These are phyloP conservation scores for Monosporascus sp. DNA, from an alignment of 2,329 filamentous ascomycete species.

Conservation along the genomic window DNA sequence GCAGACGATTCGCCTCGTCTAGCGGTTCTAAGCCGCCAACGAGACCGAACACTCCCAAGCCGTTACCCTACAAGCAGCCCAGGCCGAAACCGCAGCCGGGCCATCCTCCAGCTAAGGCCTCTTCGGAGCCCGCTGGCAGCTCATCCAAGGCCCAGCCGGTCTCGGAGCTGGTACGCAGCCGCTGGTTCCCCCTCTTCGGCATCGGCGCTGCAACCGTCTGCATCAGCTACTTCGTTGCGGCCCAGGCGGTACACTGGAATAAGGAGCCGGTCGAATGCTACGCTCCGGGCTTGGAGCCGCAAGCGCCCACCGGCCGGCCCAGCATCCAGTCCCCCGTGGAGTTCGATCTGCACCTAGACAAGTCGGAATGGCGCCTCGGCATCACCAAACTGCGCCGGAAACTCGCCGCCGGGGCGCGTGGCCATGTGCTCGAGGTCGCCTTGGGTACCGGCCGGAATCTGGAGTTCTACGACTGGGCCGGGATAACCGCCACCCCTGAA, in stretches of 20 bases:
- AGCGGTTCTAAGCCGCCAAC: not conserved
- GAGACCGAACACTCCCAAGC: not conserved
- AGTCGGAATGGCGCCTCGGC: constrained; percentile 53
- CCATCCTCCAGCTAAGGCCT: not conserved
- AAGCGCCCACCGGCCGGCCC: constrained; percentile 43
- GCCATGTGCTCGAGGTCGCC: constrained; percentile 58
- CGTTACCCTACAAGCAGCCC: not conserved
- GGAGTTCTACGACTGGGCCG: constrained; percentile 52
- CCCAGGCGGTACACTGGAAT: constrained; percentile 18
- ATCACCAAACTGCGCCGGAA: constrained; percentile 45
- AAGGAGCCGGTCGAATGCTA: constrained; percentile 18
- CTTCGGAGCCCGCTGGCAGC: not conserved
- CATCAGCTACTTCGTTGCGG: constrained; percentile 43
- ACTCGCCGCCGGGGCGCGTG: constrained; percentile 43
- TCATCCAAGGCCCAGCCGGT: constrained; percentile 4
- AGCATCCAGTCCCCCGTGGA: constrained; percentile 44
- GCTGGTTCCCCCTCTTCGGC: constrained; percentile 41
- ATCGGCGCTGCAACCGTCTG: constrained; percentile 39
- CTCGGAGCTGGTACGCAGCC: constrained; percentile 27
- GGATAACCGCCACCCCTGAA: constrained; percentile 13
- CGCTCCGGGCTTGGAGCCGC: constrained; percentile 29
- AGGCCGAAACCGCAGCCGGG: not conserved
- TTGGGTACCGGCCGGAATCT: constrained; percentile 60
- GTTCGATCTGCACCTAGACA: constrained; percentile 55
- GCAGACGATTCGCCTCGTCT: not conserved